phyloP scores from a whole-genome alignment of 306 rosid genomes.

The Citrullus colocynthis region DNA sequence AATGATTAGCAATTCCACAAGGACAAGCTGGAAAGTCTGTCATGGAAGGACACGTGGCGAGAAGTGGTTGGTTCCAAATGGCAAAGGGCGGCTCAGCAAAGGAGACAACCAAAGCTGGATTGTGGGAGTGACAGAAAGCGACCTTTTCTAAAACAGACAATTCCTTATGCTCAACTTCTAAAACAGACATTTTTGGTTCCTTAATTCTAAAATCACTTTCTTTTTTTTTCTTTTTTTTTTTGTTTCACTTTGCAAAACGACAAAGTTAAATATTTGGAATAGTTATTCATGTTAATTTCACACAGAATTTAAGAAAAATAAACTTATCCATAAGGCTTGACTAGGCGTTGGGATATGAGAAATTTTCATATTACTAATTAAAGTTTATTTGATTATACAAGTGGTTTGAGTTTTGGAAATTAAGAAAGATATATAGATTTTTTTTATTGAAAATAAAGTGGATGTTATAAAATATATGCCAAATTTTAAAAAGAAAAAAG shows the following conservation, averaged over 20 bases:
- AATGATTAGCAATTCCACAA: constrained; percentile 39
- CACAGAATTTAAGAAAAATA: neutral
- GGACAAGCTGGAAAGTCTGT: constrained; percentile 35
- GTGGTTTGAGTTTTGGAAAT: too few relatives aligned
- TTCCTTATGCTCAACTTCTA: neutral
- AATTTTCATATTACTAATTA: too few relatives aligned
- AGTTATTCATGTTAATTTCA: neutral
- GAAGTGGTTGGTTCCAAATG: constrained; percentile 33
- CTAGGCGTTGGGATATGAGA: too few relatives aligned
- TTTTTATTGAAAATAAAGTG: too few relatives aligned
- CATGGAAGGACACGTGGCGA: constrained; percentile 33
- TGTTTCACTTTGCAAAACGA: neutral
- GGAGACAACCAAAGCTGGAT: constrained; percentile 17
- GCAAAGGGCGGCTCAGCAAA: constrained; percentile 64
- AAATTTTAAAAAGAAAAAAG: too few relatives aligned
- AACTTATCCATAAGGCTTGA: too few relatives aligned
- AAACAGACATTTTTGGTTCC: neutral
- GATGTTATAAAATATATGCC: too few relatives aligned
- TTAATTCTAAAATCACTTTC: neutral
- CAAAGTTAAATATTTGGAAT: neutral
- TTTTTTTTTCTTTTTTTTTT: neutral
- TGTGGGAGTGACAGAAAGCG: neutral
- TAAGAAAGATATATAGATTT: too few relatives aligned
- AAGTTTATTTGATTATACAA: too few relatives aligned
- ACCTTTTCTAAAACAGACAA: neutral